Evolutionary conservation across 2,329 filamentous ascomycete genomes (phyloP).

Genomic region (Pyrenochaeta sp.): DNA sequence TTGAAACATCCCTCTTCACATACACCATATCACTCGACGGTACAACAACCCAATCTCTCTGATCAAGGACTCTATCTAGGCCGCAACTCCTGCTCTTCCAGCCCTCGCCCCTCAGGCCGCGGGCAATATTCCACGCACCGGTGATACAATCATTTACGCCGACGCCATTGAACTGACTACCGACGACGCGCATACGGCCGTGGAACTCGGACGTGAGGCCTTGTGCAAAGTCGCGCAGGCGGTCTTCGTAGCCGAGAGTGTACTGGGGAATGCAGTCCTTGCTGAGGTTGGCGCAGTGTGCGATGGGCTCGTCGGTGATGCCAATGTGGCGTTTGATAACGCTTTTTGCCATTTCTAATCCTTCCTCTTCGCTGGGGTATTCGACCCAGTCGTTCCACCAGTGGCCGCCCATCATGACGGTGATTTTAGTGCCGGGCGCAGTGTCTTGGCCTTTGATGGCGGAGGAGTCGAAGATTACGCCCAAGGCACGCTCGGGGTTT

Average conservation of each 20-base stretch:
- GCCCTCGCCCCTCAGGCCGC: constrained; percentile 45
- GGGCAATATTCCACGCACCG: constrained; percentile 63
- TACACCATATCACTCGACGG: constrained; percentile 13
- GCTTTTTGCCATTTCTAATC: constrained; percentile 72
- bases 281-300: constrained; percentile 69
- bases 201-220: constrained; percentile 65
- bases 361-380: constrained; percentile 72
- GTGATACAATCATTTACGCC: constrained; percentile 63
- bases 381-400: constrained; percentile 77
- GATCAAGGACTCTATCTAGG: constrained; percentile 29
- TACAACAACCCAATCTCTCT: constrained; percentile 22
- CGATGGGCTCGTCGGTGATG: constrained; percentile 69
- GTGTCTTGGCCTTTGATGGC: constrained; percentile 66
- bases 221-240: constrained; percentile 66
- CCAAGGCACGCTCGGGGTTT: constrained; percentile 84
- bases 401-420: constrained; percentile 94
- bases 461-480: constrained; percentile 90
- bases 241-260: constrained; percentile 75
- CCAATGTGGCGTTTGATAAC: constrained; percentile 78
- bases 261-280: constrained; percentile 91
- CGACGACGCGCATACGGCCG: constrained; percentile 70
- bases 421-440: constrained; percentile 78
- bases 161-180: constrained; percentile 58
- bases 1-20: constrained; percentile 5
- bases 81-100: constrained; percentile 39